Base-by-base conservation (phyloP, 192 early-diverging fungal species). In the Linnemannia exigua region DNA sequence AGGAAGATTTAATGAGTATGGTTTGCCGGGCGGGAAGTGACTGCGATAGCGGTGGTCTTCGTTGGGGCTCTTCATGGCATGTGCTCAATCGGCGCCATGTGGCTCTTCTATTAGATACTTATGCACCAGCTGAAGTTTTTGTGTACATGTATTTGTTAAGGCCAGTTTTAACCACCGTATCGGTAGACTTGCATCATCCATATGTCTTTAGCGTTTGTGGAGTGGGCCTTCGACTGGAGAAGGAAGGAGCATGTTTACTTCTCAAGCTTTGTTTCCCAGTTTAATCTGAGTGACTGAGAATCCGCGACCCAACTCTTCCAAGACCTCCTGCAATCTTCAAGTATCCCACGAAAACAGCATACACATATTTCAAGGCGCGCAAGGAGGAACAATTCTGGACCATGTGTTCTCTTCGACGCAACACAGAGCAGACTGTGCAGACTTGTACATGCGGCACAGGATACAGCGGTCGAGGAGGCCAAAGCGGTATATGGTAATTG, bases 21-120 rank as follows among this genome's bases (percentile, higher is more conserved):
- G 69, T 71, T 78, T 78, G 76, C 69, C 51, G 76, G 70, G 50
- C 76, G 76, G 69, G 69, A 78, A 61, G 76, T 71, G 76, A 61
- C 47, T 61, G 69, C 36, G 68, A 78, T 68, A 78, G 51, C 15
- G 68, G 48, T 78, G 76, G 76, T 78, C 76, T 33, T 78, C 76
- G 25, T 78, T 35, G 69, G 76, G 33, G 76, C 76, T 77, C 67
- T 78, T 66, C 52, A 51, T 78, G 76, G 76, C 69, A 71, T 78
- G 67, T 44, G 28, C 68, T 48, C 70, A 48, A 25, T 77, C 28
- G 76, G 67, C 76, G 76, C 76, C 76, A 71, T 69, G n/a, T 47
- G 35, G 76, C 58, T 66, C 58, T 9, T 44, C 41, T 44, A 9
- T 44, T 44, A 6, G 41, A 44, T 44, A 6, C 9, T 44, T 9